A percentile compares a stretch with the other conserved stretches of the same genome.
Evolutionary conservation across 768 basidiomycete species (phyloP).

Genomic region (Lactarius hatsudake): DNA sequence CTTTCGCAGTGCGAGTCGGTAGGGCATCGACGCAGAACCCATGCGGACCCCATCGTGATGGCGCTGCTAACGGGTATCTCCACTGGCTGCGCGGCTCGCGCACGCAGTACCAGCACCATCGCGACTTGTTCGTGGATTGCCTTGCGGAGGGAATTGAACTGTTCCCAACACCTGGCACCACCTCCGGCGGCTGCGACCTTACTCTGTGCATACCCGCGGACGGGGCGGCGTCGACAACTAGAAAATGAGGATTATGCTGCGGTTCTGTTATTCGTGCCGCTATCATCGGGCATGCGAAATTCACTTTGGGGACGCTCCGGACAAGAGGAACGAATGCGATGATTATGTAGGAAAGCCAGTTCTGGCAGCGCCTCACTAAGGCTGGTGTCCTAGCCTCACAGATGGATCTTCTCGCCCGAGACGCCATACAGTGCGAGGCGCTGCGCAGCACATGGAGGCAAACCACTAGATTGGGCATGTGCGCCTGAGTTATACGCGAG

Average conservation of each 20-base stretch:
- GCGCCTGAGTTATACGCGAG: conserved; percentile 55
- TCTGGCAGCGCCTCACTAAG: conserved; percentile 61
- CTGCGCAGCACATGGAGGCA: conserved; percentile 9
- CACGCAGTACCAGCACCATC: conserved; percentile 53
- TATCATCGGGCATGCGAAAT: conserved; percentile 72
- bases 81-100: conserved; percentile 71
- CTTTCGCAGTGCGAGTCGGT: conserved; percentile 69
- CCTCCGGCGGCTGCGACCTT: conserved; percentile 39
- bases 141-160: conserved; percentile 63
- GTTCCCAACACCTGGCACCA: conserved; percentile 35
- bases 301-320: conserved; percentile 46
- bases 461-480: conserved; percentile 45
- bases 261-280: conserved; percentile 69
- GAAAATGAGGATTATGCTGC: conserved; percentile 29
- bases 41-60: conserved; percentile 67
- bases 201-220: conserved; percentile 42
- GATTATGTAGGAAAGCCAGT: conserved; percentile 49
- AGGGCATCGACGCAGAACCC: conserved; percentile 71
- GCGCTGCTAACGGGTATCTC: conserved; percentile 66
- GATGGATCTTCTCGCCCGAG: conserved; percentile 47
- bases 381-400: conserved; percentile 65
- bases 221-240: conserved; percentile 33
- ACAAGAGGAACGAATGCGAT: conserved; percentile 23
- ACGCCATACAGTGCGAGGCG: conserved; percentile 23
- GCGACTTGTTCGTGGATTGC: conserved; percentile 63